These are phyloP conservation scores for Rhynchosporium agropyri DNA, from an alignment of 2,329 filamentous ascomycete genomes.

Conservation along the genomic window DNA sequence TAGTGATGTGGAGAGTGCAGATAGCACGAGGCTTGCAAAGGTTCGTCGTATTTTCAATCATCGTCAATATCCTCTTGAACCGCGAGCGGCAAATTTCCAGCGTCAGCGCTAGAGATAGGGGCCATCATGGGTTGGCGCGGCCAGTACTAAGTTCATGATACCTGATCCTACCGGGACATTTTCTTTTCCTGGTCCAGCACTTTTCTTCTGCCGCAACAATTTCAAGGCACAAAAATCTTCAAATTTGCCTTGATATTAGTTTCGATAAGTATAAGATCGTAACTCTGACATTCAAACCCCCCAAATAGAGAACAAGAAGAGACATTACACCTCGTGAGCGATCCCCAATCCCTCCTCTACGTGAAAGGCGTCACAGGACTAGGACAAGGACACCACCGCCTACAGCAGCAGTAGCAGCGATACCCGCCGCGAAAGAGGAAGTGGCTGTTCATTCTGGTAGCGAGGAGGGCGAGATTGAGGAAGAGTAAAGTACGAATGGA, in stretches of 20 bases:
- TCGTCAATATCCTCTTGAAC: no score
- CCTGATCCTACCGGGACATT: not conserved
- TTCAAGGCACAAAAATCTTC: not conserved
- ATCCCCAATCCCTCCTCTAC: constrained; percentile 52
- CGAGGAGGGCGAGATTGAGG: constrained; percentile 97
- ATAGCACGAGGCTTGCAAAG: constrained; percentile 66
- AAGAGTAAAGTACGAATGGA: constrained; percentile 54
- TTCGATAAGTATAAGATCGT: not conserved
- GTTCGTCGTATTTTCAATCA: constrained; percentile 38
- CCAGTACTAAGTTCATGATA: not conserved
- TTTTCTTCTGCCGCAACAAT: no score
- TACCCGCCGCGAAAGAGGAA: constrained; percentile 46
- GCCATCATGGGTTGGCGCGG: constrained; percentile 2
- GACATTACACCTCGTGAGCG: constrained; percentile 61
- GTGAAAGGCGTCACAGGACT: constrained; percentile 58
- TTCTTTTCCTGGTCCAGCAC: not conserved
- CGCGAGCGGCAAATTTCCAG: no score
- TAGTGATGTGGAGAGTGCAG: constrained; percentile 68
- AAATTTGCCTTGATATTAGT: no score
- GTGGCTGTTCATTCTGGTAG: constrained; percentile 68
- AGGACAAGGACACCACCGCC: constrained; percentile 55
- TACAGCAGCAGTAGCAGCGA: constrained; percentile 28
- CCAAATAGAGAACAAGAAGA: constrained; percentile 57
- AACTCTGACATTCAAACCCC: constrained; percentile 23
- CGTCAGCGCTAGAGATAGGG: not conserved